phyloP scores from a whole-genome alignment of 371 early-diverging fungal genomes.

The Actinomucor elegans region DNA sequence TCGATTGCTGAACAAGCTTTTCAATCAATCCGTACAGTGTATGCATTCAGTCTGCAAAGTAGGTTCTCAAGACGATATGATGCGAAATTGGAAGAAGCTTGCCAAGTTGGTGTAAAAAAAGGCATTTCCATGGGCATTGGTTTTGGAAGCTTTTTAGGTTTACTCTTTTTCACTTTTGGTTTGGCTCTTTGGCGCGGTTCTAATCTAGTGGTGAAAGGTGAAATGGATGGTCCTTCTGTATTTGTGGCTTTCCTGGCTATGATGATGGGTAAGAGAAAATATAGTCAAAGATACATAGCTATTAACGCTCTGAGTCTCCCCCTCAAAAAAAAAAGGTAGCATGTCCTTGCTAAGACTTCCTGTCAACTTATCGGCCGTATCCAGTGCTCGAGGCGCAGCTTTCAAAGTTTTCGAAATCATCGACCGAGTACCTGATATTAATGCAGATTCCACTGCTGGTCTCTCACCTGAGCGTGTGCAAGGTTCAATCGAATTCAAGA shows the following conservation, averaged over 20 bases:
- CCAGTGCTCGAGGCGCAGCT: constrained; percentile 67
- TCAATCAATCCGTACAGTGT: constrained; percentile 83
- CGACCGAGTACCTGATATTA: constrained; percentile 72
- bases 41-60: constrained; percentile 77
- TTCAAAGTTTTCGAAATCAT: constrained; percentile 73
- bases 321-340: too few relatives aligned
- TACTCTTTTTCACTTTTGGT: constrained; percentile 65
- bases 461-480: constrained; percentile 25
- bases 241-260: constrained; percentile 70
- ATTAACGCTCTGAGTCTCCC: too few relatives aligned
- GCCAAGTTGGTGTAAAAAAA: constrained; percentile 55
- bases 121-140: constrained; percentile 53
- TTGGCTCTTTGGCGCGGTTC: constrained; percentile 82
- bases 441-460: constrained; percentile 50
- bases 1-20: constrained; percentile 66
- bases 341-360: constrained; percentile 28
- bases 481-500: constrained; percentile 60
- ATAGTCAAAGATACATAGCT: too few relatives aligned
- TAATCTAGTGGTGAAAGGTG: constrained; percentile 48
- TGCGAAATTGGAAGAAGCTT: constrained; percentile 53
- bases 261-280: constrained; percentile 67
- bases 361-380: constrained; percentile 61
- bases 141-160: constrained; percentile 61
- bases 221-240: constrained; percentile 54
- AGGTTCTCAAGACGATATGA: constrained; percentile 68